phyloP scores from a whole-genome alignment of 106 monocot species.

The Phalaenopsis equestris region DNA sequence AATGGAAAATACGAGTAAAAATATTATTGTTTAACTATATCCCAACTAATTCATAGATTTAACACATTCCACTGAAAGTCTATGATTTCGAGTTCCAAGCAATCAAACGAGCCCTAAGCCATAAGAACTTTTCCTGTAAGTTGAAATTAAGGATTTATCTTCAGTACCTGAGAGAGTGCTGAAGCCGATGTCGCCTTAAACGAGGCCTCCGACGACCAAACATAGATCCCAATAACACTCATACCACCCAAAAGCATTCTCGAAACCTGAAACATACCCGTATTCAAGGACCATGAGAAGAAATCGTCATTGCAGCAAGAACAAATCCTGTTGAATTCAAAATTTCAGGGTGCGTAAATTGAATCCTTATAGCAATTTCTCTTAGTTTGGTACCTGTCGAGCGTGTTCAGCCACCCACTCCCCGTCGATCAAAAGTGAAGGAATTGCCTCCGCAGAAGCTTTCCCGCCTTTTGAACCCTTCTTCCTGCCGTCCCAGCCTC shows the following conservation, averaged over 20 bases:
- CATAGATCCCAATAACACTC: slow-evolving; percentile 65
- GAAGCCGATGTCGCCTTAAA: slow-evolving; percentile 64
- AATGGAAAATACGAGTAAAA: no score
- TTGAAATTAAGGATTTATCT: background rate
- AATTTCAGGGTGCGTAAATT: background rate
- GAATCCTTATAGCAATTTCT: background rate
- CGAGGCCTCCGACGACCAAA: slow-evolving; percentile 67
- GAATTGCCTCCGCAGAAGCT: slow-evolving; percentile 11
- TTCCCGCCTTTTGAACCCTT: slow-evolving; percentile 42
- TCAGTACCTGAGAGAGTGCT: slow-evolving; percentile 49
- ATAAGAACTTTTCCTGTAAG: background rate
- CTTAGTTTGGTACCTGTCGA: slow-evolving; percentile 44
- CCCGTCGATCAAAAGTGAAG: slow-evolving; percentile 47
- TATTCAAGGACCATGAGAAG: background rate
- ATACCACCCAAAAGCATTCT: slow-evolving; percentile 93
- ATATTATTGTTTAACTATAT: no score
- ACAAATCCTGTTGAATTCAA: background rate
- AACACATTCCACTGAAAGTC: background rate
- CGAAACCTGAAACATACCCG: slow-evolving; percentile 46
- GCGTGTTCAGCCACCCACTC: slow-evolving; percentile 98
- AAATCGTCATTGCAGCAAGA: background rate
- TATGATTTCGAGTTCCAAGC: background rate
- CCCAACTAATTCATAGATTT: background rate
- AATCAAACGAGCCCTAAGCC: background rate
- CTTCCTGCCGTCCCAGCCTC: slow-evolving; percentile 34